Evolutionary conservation across 192 early-diverging fungal species (phyloP), one percentile per base, ranked within the genome.

Genomic region (Coemansia sp.): DNA sequence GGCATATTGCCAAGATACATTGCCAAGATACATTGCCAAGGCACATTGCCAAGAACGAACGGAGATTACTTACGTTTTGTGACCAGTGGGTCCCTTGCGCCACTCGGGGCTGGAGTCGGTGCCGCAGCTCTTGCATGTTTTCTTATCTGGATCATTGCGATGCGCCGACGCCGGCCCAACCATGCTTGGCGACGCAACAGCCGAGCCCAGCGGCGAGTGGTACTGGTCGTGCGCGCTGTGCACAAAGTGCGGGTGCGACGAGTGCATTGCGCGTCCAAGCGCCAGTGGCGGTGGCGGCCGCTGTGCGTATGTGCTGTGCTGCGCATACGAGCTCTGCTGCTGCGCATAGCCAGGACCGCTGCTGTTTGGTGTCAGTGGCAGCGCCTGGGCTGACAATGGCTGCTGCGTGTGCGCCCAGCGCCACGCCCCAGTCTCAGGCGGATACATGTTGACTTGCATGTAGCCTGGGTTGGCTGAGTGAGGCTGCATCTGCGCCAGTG

Each of bases 51-150:
- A n/a, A 15, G 41, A 43, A 15, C 9, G 11, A n/a, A 43, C 11
- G 11, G 15, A n/a, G 17, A 22, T 17, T 62, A 80, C 79, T 72
- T 75, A 82, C 79, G 84, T 85, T 69, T 85, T 85, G 67, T 85
- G 82, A 39, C 84, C 84, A 2, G 69, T 80, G 23, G 84, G 82
- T 6, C 84, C 84, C 52, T 79, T 79, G 37, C 84, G 69, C 84
- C 84, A 85, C 54, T 85, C 84, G 49, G 84, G 84, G 52, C 84
- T 85, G 15, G 69, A 71, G 50, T 83, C 82, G n/a, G 82, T 83
- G 17, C 72, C 69, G 47, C 84, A 85, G 63, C 79, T 80, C 58
- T 71, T 70, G 57, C 84, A 85, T 4, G 64, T 70, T 57, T 84
- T 84, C 49, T 78, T 78, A n/a, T 71, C 72, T 6, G 58, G 37